Conservation (phyloP, 2,329 filamentous ascomycete genomes). For the Calonectria honghensis region DNA sequence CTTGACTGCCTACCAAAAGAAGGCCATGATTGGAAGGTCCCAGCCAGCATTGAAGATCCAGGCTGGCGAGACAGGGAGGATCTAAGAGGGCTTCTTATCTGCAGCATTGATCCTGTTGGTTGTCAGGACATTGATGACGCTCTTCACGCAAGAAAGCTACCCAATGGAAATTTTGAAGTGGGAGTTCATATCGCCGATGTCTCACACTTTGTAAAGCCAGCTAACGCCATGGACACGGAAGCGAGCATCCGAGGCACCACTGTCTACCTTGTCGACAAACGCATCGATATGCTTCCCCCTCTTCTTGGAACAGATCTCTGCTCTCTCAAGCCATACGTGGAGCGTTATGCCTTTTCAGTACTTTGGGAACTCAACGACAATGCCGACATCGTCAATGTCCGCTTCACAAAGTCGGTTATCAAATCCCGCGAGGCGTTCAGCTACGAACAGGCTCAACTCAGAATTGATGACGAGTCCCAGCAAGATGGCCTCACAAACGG, state of each 20-base stretch:
- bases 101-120: constrained; percentile 96
- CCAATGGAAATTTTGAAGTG: constrained; percentile 96
- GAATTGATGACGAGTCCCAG: constrained; percentile 92
- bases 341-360: constrained; percentile 90
- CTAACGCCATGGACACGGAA: constrained; percentile 97
- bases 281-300: constrained; percentile 99
- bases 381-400: constrained; percentile 88
- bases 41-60: constrained; percentile 84
- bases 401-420: constrained; percentile 98
- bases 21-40: constrained; percentile 96
- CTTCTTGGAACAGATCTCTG: constrained; percentile 96
- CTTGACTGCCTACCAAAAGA: constrained; percentile 93
- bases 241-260: constrained; percentile 96
- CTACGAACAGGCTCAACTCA: constrained; percentile 95
- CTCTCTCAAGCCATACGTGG: constrained; percentile 98
- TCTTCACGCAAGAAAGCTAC: constrained; percentile 87
- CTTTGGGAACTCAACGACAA: constrained; percentile 92
- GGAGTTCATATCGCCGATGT: constrained; percentile 99
- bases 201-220: constrained; percentile 98
- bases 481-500: constrained; percentile 92
- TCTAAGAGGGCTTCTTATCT: constrained; percentile 89
- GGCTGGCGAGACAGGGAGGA: constrained; percentile 92
- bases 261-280: constrained; percentile 98
- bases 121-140: constrained; percentile 99
- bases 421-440: constrained; percentile 97